phyloP scores from a whole-genome alignment of 1,284 basidiomycete genomes.

The Psilocybe mexicana region DNA sequence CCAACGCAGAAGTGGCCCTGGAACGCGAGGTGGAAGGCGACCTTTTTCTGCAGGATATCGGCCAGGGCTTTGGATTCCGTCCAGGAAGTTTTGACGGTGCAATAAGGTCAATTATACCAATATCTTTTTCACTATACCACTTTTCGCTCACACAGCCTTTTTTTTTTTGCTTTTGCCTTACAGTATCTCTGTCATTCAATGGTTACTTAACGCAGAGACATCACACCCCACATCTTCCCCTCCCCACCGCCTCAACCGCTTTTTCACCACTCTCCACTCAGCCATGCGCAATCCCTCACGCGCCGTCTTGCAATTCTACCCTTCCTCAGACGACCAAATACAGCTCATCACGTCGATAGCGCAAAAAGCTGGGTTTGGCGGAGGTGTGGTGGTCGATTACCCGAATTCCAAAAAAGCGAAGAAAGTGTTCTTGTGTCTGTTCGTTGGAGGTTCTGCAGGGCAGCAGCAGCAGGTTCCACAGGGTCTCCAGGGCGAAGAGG shows the following conservation, averaged over 20 bases:
- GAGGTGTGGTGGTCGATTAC: conserved; percentile 96
- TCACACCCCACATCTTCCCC: conserved; percentile 90
- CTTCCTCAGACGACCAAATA: conserved; percentile 93
- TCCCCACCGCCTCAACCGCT: conserved; percentile 86
- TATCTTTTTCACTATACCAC: not conserved
- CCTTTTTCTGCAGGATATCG: conserved; percentile 90
- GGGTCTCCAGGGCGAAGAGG: conserved; percentile 72
- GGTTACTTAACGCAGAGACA: conserved; percentile 97
- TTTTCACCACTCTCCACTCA: conserved; percentile 97
- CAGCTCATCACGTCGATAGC: conserved; percentile 93
- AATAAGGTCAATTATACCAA: conserved; percentile 69
- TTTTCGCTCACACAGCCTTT: not conserved
- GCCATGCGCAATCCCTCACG: conserved; percentile 89
- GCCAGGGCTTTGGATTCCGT: conserved; percentile 92
- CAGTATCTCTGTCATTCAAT: conserved; percentile 97
- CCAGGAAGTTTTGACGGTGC: conserved; percentile 98
- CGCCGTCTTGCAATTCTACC: conserved; percentile 96
- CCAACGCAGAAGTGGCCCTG: conserved; percentile 79
- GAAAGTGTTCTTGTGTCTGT: conserved; percentile 90
- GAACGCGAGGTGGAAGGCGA: conserved; percentile 94
- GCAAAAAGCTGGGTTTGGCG: conserved; percentile 94
- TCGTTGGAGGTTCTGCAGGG: conserved; percentile 74
- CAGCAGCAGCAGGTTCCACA: conserved; percentile 64
- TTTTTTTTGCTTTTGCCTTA: not conserved
- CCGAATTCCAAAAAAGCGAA: conserved; percentile 94